Conservation (phyloP, 768 basidiomycete genomes). For the Leccinum disarticulatum region DNA sequence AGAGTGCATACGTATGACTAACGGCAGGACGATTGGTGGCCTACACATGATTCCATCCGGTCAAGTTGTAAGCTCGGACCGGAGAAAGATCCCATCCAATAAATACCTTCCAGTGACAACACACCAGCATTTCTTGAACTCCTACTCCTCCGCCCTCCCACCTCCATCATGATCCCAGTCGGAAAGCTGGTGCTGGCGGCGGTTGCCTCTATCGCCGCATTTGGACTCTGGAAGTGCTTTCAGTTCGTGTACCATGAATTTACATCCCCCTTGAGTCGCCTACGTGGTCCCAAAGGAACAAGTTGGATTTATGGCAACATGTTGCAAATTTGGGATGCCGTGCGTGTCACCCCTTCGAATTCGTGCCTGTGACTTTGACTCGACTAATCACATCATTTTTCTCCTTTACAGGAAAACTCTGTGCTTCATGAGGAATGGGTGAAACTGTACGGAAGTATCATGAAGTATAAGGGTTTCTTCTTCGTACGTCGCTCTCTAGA, state of each 20-base stretch:
- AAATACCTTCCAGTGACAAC: too few relatives aligned
- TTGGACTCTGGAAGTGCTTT: slow-evolving; percentile 10
- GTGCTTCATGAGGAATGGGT: slow-evolving; percentile 18
- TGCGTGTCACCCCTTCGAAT: slow-evolving; percentile 20
- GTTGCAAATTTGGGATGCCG: slow-evolving; percentile 43
- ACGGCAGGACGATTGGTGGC: too few relatives aligned
- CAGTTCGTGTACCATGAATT: slow-evolving; percentile 32
- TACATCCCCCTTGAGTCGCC: slow-evolving; percentile 42
- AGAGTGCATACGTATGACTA: too few relatives aligned
- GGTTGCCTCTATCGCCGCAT: background rate
- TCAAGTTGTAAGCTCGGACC: too few relatives aligned
- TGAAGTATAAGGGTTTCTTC: slow-evolving; percentile 14
- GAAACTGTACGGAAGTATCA: slow-evolving; percentile 10
- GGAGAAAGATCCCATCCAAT: too few relatives aligned
- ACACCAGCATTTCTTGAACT: too few relatives aligned
- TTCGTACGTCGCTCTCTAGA: background rate
- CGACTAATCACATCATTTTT: background rate
- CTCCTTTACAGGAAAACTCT: slow-evolving; percentile 5
- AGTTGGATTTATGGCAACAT: slow-evolving; percentile 52
- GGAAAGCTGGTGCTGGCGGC: slow-evolving; percentile 2
- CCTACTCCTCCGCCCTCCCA: too few relatives aligned
- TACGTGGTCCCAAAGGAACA: slow-evolving; percentile 45
- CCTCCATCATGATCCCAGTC: slow-evolving; percentile 6
- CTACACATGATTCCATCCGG: too few relatives aligned
- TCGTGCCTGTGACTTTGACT: too few relatives aligned